Conservation (phyloP, 768 basidiomycete genomes). For the Auricularia cornea region DNA sequence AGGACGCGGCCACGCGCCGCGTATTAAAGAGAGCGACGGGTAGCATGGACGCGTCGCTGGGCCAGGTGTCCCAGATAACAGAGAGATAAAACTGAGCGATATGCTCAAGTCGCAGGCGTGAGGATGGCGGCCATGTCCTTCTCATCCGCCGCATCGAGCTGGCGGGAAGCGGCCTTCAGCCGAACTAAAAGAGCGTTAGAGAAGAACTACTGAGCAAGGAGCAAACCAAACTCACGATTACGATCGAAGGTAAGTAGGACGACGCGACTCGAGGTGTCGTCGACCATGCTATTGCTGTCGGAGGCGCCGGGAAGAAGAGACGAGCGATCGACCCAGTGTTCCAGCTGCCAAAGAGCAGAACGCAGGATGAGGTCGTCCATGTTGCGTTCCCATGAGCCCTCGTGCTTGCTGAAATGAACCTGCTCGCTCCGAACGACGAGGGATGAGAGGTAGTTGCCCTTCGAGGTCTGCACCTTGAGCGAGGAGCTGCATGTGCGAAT, state of each 20-base stretch:
- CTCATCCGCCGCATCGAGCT: conserved; percentile 78
- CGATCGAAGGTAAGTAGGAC: conserved; percentile 87
- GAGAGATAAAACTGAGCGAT: not conserved
- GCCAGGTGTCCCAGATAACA: not conserved
- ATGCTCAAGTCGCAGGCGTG: not conserved
- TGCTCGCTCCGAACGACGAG: conserved; percentile 78
- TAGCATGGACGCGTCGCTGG: not conserved
- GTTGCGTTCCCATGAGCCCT: conserved; percentile 47
- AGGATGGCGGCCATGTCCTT: conserved; percentile 74
- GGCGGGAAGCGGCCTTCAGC: conserved; percentile 80
- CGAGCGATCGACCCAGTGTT: conserved; percentile 86
- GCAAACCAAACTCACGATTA: conserved; percentile 53
- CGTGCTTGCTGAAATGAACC: conserved; percentile 55
- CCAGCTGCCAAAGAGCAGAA: conserved; percentile 87
- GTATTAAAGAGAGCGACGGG: not conserved
- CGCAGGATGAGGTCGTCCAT: conserved; percentile 96
- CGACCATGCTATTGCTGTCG: conserved; percentile 19
- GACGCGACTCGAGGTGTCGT: conserved; percentile 46
- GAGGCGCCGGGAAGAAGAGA: conserved; percentile 46
- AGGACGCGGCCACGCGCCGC: not conserved
- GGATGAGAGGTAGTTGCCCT: conserved; percentile 78
- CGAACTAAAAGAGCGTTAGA: conserved; percentile 48
- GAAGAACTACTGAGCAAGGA: conserved; percentile 11
- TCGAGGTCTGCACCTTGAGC: conserved; percentile 91
- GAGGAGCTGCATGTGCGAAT: conserved; percentile 64